Evolutionary conservation across 2,329 filamentous ascomycete genomes (phyloP), one percentile per base, ranked within the genome.

Genomic region (Cercospora sesami): DNA sequence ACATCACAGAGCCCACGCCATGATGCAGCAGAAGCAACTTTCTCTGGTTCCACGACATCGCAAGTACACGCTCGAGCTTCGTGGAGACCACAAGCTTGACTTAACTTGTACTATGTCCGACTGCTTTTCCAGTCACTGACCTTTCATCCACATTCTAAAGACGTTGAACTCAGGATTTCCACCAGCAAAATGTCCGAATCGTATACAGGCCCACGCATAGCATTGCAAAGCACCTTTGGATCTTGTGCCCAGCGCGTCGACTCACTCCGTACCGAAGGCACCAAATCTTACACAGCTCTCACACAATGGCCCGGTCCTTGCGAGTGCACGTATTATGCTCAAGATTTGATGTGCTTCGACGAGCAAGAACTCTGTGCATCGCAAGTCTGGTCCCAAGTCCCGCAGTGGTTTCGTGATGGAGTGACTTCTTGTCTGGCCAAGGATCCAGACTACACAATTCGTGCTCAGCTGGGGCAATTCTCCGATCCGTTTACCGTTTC

Each of bases 371-470:
- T 65, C n/a, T 65, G 63, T 48, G 63, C 63, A 5, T 60, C 39
- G 28, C 55, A 65, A 26, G 57, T 42, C 7, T 61, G 57, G 57
- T 60, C 63, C 14, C 57, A 61, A 23, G 63, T 65, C 3, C 63
- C 57, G n/a, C 28, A 39, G n/a, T 65, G 63, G 63, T 61, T 65
- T 28, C 57, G 63, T 21, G 57, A 65, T n/a, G 63, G 63, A 26
- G 63, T 61, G 5, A 53, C 57, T 10, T 36, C 26, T 21, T 65
- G 53, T 21, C 23, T 65, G 26, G 63, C 63, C 5, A 51, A 60
- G 28, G 36, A 60, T 60, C 53, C 31, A 18, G 36, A 60, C 31
- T 65, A 65, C 28, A 65, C 55, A 9, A 48, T 65, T 36, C 53
- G 63, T 30, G 63, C 55, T 23, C 42, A 60, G 33, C n/a, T 60